Evolutionary conservation across 2,329 filamentous ascomycete genomes (phyloP).

Genomic region (Bipolaris sorokiniana): DNA sequence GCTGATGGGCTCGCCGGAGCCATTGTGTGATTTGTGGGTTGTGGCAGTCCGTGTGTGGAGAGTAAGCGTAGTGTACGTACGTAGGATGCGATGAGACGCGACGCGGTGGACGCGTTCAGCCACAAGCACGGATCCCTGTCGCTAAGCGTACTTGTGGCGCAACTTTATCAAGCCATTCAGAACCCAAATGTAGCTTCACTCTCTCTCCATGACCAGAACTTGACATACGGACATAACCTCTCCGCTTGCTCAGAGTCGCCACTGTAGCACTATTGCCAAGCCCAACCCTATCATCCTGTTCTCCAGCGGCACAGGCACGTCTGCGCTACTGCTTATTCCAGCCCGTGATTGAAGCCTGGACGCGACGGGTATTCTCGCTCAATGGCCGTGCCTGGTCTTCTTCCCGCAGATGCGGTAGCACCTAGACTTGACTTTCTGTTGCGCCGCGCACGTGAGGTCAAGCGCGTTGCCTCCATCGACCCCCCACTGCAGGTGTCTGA

Average conservation of each 20-base stretch:
- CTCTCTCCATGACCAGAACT: background rate
- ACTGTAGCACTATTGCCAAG: background rate
- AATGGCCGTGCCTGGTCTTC: conserved; percentile 39
- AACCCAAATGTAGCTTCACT: conserved; percentile 9
- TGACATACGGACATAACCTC: background rate
- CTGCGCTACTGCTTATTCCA: conserved; percentile 1
- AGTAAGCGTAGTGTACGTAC: background rate
- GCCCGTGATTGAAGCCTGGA: conserved; percentile 12
- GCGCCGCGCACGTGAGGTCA: conserved; percentile 49
- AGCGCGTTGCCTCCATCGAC: conserved; percentile 51
- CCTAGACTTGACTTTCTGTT: conserved; percentile 51
- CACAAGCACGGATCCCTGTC: conserved; percentile 16
- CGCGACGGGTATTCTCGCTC: conserved; percentile 1
- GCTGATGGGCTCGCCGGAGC: conserved; percentile 21
- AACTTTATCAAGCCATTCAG: conserved; percentile 14
- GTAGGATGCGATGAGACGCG: conserved; percentile 4
- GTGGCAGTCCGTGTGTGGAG: background rate
- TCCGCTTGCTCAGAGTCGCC: background rate
- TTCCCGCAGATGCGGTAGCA: conserved; percentile 36
- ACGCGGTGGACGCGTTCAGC: conserved; percentile 24
- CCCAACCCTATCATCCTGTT: background rate
- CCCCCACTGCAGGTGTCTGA: conserved; percentile 53
- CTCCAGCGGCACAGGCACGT: background rate
- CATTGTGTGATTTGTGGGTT: conserved; percentile 21
- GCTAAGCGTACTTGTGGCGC: conserved; percentile 17